A percentile compares a stretch with the other conserved stretches of the same genome.
Conservation (phyloP, 805 yeast genomes). For the Starmerella vitae region DNA sequence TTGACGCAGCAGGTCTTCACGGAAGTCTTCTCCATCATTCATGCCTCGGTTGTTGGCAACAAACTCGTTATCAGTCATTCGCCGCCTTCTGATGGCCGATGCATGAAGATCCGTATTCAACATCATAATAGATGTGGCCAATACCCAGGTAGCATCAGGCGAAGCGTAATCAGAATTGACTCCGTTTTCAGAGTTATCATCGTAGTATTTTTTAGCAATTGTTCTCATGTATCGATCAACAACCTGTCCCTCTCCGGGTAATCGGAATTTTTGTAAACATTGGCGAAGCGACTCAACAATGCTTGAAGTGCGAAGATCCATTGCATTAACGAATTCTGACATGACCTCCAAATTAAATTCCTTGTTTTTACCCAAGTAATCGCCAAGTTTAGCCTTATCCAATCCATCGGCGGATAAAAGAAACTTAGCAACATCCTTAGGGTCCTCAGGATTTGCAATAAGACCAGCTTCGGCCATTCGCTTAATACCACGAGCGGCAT, state of each 20-base stretch:
- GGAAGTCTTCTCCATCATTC: constrained; percentile 77
- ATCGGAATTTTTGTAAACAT: constrained; percentile 74
- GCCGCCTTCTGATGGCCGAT: constrained; percentile 57
- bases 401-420: constrained; percentile 55
- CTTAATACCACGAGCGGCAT: constrained; percentile 68
- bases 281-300: constrained; percentile 79
- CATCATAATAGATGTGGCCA: constrained; percentile 85
- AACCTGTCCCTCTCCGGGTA: constrained; percentile 97
- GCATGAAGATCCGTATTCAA: constrained; percentile 91
- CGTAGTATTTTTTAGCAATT: constrained; percentile 82
- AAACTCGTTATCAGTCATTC: constrained; percentile 84
- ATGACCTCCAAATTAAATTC: constrained; percentile 63
- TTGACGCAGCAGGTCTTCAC: constrained; percentile 52
- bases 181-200: constrained; percentile 47
- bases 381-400: constrained; percentile 78
- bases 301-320: constrained; percentile 55
- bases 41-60: constrained; percentile 79
- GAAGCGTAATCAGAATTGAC: constrained; percentile 43
- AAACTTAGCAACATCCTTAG: constrained; percentile 61
- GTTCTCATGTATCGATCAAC: constrained; percentile 94
- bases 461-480: constrained; percentile 51
- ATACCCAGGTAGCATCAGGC: constrained; percentile 86
- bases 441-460: constrained; percentile 40
- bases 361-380: constrained; percentile 80
- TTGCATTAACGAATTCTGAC: constrained; percentile 85